These are phyloP conservation scores for Fusarium metavorans DNA, from an alignment of 2,329 filamentous ascomycete genomes.

Conservation along the genomic window DNA sequence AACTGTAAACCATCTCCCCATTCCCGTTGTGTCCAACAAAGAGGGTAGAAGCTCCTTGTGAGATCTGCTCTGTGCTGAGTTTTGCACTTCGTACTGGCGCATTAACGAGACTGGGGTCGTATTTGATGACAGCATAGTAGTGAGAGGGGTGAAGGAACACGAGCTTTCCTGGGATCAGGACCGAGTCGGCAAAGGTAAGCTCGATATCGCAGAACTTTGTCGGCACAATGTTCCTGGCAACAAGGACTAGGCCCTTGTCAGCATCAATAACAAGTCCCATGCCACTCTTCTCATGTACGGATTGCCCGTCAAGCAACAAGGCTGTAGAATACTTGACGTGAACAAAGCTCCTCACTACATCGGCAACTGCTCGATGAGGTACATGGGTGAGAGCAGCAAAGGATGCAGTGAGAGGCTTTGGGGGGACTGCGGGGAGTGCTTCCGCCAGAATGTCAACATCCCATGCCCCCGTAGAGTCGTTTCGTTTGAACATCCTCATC, in stretches of 20 bases:
- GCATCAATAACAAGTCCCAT: constrained; percentile 97
- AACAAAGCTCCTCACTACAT: constrained; percentile 94
- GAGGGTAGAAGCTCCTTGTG: constrained; percentile 92
- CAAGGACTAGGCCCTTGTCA: constrained; percentile 91
- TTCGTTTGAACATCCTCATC: constrained; percentile 91
- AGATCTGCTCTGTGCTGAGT: constrained; percentile 83
- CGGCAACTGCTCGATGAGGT: constrained; percentile 86
- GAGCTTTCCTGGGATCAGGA: constrained; percentile 93
- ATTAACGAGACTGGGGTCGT: constrained; percentile 90
- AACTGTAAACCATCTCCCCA: constrained; percentile 89
- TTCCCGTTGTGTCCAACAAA: constrained; percentile 98
- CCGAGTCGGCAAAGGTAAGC: constrained; percentile 96
- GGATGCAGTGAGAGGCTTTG: constrained; percentile 80
- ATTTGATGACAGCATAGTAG: constrained; percentile 95
- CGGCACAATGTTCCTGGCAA: constrained; percentile 92
- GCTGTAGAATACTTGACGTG: constrained; percentile 93
- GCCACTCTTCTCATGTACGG: constrained; percentile 80
- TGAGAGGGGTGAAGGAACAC: constrained; percentile 96
- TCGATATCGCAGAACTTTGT: constrained; percentile 97
- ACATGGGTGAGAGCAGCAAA: constrained; percentile 93
- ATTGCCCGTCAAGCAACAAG: constrained; percentile 84
- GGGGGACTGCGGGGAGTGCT: constrained; percentile 78
- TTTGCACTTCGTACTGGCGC: constrained; percentile 91
- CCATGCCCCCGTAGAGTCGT: constrained; percentile 91
- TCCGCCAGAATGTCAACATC: constrained; percentile 90